Evolutionary conservation across 805 yeast species (phyloP), one percentile per base, ranked within the genome.

Genomic region (Lipomyces anomalus): DNA sequence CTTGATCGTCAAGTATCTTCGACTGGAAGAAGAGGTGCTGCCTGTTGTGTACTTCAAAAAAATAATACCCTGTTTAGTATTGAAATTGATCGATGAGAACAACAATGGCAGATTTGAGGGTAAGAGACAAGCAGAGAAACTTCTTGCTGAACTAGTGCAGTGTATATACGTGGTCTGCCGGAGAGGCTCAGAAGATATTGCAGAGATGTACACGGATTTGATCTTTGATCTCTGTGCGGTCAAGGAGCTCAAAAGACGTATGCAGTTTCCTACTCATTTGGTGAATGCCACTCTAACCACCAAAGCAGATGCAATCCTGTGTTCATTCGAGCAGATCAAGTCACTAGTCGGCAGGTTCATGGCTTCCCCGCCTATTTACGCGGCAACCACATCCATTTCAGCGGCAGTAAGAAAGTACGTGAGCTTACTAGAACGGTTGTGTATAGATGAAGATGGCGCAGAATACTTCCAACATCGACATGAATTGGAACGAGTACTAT

Each of bases 401-500:
- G 13, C 30, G 30, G 23, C 34, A 3, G 21, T 17, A 17, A 22
- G 16, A n/a, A 24, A 33, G 28, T 41, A 22, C n/a, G 17, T 41
- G 18, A 34, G 20, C 21, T 7, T 41, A 5, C 44, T 35, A 9
- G 18, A 24, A 18, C 22, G 17, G 16, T 7, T 22, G 22, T 16
- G 22, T n/a, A 17, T 24, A 18, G n/a, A 11, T 11, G 33, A 41
- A 29, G 4, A 11, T 16, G 33, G 9, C 9, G 20, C 44, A 22
- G 22, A 36, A 16, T 38, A 21, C 18, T 29, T 22, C n/a, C 17
- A 16, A n/a, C 11, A n/a, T n/a, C 43, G 34, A 4, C 44, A 41
- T 22, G 40, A 41, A 9, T n/a, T 41, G n/a, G 42, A 39, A 13
- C 22, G 42, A 6, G 23, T 26, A 11, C 23, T 39, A 22, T 39